These are phyloP conservation scores for Suillus hirtellus DNA, from an alignment of 768 basidiomycete species.

Conservation along the genomic window DNA sequence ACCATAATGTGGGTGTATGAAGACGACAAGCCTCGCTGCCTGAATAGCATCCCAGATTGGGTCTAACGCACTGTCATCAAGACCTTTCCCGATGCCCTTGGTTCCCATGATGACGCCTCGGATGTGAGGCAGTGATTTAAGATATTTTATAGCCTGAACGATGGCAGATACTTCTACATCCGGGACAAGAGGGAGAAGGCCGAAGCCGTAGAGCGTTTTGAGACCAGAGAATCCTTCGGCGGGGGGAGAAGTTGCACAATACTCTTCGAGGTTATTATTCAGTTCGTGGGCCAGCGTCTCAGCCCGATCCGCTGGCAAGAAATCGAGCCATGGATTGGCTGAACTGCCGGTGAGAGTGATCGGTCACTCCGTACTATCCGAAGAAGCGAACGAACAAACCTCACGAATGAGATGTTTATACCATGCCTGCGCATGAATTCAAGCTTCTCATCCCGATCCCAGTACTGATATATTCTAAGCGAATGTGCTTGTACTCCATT, in stretches of 20 bases:
- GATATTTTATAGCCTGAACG: conserved; percentile 65
- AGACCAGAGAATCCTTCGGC: conserved; percentile 35
- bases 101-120: conserved; percentile 84
- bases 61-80: conserved; percentile 79
- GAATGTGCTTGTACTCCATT: neutral
- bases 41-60: conserved; percentile 82
- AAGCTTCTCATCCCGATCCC: conserved; percentile 77
- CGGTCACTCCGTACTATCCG: conserved; percentile 16
- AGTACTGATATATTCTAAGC: conserved; percentile 48
- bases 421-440: conserved; percentile 83
- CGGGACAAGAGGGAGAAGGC: conserved; percentile 80
- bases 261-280: conserved; percentile 76
- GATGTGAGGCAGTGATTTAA: conserved; percentile 63
- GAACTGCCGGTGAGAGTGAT: conserved; percentile 44
- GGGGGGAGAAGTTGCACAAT: conserved; percentile 67
- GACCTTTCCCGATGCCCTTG: conserved; percentile 70
- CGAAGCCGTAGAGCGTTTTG: conserved; percentile 80
- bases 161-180: conserved; percentile 55
- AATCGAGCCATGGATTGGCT: conserved; percentile 93
- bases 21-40: conserved; percentile 67
- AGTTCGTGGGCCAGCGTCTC: conserved; percentile 64
- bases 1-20: conserved; percentile 87
- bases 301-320: conserved; percentile 70
- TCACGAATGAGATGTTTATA: conserved; percentile 78
- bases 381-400: conserved; percentile 39